Conservation (phyloP, 345 rosid genomes). For the Erodium maritimum region DNA sequence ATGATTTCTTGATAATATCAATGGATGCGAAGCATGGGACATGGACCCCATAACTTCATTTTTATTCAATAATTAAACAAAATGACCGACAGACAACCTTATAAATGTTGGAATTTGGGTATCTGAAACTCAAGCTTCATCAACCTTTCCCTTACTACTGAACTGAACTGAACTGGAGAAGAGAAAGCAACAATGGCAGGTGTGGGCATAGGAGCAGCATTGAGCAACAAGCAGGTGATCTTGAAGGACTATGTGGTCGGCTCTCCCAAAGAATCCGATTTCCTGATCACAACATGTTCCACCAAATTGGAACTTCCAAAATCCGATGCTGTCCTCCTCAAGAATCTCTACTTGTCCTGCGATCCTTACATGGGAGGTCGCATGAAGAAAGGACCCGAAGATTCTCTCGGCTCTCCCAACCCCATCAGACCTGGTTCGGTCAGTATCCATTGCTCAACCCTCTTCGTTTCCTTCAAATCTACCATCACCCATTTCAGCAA, state of each 20-base stretch:
- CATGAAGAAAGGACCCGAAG: conserved; percentile 9
- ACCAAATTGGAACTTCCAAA: conserved; percentile 13
- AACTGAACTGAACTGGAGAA: too few species aligned
- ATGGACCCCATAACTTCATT: too few species aligned
- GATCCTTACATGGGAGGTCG: conserved; percentile 22
- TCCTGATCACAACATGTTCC: conserved; percentile 3
- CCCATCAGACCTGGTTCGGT: conserved; percentile 10
- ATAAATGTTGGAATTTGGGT: too few species aligned
- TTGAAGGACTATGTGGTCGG: conserved; percentile 18
- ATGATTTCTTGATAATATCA: too few species aligned
- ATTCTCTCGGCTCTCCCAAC: neutral
- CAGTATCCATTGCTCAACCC: neutral
- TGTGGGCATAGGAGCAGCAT: too few species aligned
- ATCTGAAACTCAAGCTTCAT: too few species aligned
- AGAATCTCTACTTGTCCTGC: conserved; percentile 32
- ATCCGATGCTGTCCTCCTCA: conserved; percentile 14
- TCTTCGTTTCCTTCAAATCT: too few species aligned
- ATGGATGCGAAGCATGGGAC: too few species aligned
- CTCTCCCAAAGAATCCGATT: conserved; percentile 17
- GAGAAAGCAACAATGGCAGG: neutral
- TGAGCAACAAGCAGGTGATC: conserved; percentile 29
- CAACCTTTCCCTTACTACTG: too few species aligned
- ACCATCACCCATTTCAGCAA: too few species aligned
- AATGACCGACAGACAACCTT: too few species aligned
- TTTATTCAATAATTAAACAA: too few species aligned